Conservation (phyloP, 805 yeast genomes). For the Ogataea sp. region DNA sequence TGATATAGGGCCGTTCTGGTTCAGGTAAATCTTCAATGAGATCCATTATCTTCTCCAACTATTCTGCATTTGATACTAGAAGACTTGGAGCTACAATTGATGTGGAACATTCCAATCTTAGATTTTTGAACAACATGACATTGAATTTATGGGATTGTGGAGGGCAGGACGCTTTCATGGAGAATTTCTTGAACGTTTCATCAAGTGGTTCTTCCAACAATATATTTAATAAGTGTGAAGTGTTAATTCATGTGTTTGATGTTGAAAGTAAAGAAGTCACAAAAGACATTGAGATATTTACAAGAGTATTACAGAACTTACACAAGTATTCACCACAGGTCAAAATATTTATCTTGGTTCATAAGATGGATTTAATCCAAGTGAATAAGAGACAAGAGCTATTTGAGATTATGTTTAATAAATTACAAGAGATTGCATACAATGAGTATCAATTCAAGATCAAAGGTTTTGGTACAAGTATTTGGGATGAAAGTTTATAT, state of each 20-base stretch:
- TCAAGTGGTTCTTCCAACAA: slow-evolving; percentile 61
- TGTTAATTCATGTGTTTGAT: slow-evolving; percentile 91
- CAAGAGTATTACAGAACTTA: slow-evolving; percentile 72
- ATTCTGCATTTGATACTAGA: slow-evolving; percentile 94
- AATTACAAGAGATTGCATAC: slow-evolving; percentile 60
- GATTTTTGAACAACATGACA: slow-evolving; percentile 93
- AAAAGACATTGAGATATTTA: slow-evolving; percentile 89
- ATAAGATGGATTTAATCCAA: slow-evolving; percentile 94
- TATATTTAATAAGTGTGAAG: slow-evolving; percentile 92
- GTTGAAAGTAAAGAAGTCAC: slow-evolving; percentile 88
- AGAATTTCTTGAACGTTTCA: slow-evolving; percentile 50
- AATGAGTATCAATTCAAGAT: slow-evolving; percentile 56
- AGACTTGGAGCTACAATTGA: slow-evolving; percentile 95
- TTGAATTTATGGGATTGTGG: slow-evolving; percentile 97
- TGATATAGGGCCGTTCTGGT: slow-evolving; percentile 80
- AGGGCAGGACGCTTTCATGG: slow-evolving; percentile 95
- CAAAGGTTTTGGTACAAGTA: slow-evolving; percentile 88
- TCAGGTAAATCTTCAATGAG: slow-evolving; percentile 98
- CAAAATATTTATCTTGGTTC: slow-evolving; percentile 82
- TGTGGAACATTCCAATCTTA: slow-evolving; percentile 92
- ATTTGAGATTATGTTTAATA: slow-evolving; percentile 77
- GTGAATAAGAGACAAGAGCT: slow-evolving; percentile 77
- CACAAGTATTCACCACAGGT: slow-evolving; percentile 84
- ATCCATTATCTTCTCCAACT: slow-evolving; percentile 89
- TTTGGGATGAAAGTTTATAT: slow-evolving; percentile 94